These are phyloP conservation scores for Aspergillus sp. DNA, from an alignment of 2,329 filamentous ascomycete species.

Conservation along the genomic window DNA sequence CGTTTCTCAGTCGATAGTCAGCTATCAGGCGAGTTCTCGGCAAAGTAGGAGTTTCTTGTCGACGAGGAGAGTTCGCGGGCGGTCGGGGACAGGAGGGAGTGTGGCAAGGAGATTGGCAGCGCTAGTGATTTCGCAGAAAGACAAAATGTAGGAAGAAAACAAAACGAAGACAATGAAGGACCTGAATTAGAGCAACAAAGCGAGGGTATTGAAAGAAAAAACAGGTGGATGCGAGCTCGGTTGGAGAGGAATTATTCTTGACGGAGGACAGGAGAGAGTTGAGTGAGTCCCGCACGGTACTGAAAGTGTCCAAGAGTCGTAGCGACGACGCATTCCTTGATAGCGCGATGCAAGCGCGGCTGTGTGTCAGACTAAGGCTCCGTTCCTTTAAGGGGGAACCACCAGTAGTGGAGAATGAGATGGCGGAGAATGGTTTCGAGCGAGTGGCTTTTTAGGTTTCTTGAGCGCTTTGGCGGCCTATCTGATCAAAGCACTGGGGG, in stretches of 20 bases:
- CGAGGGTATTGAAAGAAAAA: neutral
- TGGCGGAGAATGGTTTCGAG: slow-evolving; percentile 19
- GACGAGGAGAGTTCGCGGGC: slow-evolving; percentile 10
- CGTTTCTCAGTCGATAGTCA: neutral
- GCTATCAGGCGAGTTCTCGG: neutral
- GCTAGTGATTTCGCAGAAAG: slow-evolving; percentile 10
- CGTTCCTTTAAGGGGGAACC: slow-evolving; percentile 23
- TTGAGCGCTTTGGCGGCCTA: slow-evolving; percentile 6
- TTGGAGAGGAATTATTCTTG: slow-evolving; percentile 1
- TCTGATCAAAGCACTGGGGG: neutral
- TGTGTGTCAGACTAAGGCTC: slow-evolving; percentile 27
- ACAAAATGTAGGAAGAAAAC: neutral
- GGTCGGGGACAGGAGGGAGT: slow-evolving; percentile 15
- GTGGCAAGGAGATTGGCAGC: slow-evolving; percentile 12
- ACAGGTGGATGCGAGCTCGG: neutral
- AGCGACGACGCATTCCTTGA: slow-evolving; percentile 26
- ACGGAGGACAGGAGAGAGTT: slow-evolving; percentile 12
- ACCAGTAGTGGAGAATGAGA: slow-evolving; percentile 18
- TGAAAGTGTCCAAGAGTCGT: slow-evolving; percentile 20
- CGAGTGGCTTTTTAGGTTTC: slow-evolving; percentile 13
- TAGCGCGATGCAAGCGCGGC: slow-evolving; percentile 29
- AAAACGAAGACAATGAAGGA: slow-evolving; percentile 1
- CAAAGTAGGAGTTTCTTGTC: slow-evolving; percentile 1
- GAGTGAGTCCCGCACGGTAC: slow-evolving; percentile 20
- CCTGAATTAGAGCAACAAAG: slow-evolving; percentile 3